Evolutionary conservation across 1,284 basidiomycete species (phyloP), one percentile per base, ranked within the genome.

Genomic region (Rhizopogon parksii): DNA sequence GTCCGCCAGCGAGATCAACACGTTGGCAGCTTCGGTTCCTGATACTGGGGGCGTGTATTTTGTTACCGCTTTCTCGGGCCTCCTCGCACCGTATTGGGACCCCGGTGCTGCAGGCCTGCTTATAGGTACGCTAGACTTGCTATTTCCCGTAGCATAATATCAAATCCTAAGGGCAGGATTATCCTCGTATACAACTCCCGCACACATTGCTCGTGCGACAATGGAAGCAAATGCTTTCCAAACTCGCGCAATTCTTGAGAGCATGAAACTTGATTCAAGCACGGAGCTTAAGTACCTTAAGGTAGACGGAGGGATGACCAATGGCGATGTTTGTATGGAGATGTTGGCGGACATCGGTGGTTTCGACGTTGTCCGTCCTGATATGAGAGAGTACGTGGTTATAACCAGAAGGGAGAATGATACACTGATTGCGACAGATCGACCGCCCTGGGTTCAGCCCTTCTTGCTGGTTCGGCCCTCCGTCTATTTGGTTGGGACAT

Each of bases 41-140:
- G 82, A 88, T 62, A 88, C 91, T 0, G 95, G 90, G 40, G 95
- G 95, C n/a, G 79, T 97, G 35, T 97, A 93, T 74, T 99, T 99
- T 63, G 95, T 99, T 36, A 95, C 95, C 0, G 95, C 91, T 7
- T 96, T 98, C 74, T 88, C 87, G 49, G 95, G 94, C 54, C 76
- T 97, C 34, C 80, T 95, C 39, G 92, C 91, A 14, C 91, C 92
- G 2, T 91, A 93, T 68, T 95, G 93, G 93, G 93, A 95, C 66
- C 82, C 91, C 40, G 80, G 81, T 17, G 92, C 92, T 14, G 85
- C 83, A 9, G 92, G 91, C 0, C 71, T 89, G 27, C 76, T 96
- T 46, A 92, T 95, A 50, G 91, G 88, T 80, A 59, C 34, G 70
- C 58, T 8, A 39, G 12, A 34, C 15, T 14, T 1, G n/a, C 12